Evolutionary conservation across 257 asterid species (phyloP), one percentile per base, ranked within the genome.

Genomic region (Ligustrum vulgare): DNA sequence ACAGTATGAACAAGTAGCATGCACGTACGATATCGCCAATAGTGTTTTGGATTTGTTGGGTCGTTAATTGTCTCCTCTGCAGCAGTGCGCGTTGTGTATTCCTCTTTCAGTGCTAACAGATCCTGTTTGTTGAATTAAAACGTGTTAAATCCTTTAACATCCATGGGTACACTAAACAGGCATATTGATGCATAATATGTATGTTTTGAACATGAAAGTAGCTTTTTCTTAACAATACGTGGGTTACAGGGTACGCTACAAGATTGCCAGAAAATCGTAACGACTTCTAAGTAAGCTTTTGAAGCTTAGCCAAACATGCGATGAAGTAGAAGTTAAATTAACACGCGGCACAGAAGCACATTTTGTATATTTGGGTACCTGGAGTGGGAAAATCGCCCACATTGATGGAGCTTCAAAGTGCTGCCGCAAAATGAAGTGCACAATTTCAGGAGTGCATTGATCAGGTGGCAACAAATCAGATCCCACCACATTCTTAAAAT

Each of bases 361-460:
- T 8, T 41, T 41, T 41, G 49, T 11, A 10, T 15, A 41, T 8
- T 37, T 65, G 66, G 76, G 37, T 86, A 94, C 99, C 99, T 95
- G 99, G 75, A 95, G 97, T 54, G 99, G 99, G 41, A 92, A 91
- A 81, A 95, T 95, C 6, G 99, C 80, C 99, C 99, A 95, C 99
- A 95, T 95, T 43, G 99, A 95, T 47, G 98, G 98, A 78, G 99
- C 71, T 80, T 95, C 96, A 69, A 91, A 86, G 67, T 95, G 99
- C 90, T 91, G 92, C 79, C 81, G 88, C 82, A 95, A 80, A 67
- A 95, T 72, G 37, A 87, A 91, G 66, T 87, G 81, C 8, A 82
- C 86, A 47, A 93, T 83, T 78, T 95, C 98, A 69, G 99, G 97
- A 78, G 92, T 86, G 85, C 99, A 95, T 20, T 74, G 77, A 58